Base-by-base conservation (phyloP, 108 stramenopile genomes). In the Aurantiochytrium sp. region DNA sequence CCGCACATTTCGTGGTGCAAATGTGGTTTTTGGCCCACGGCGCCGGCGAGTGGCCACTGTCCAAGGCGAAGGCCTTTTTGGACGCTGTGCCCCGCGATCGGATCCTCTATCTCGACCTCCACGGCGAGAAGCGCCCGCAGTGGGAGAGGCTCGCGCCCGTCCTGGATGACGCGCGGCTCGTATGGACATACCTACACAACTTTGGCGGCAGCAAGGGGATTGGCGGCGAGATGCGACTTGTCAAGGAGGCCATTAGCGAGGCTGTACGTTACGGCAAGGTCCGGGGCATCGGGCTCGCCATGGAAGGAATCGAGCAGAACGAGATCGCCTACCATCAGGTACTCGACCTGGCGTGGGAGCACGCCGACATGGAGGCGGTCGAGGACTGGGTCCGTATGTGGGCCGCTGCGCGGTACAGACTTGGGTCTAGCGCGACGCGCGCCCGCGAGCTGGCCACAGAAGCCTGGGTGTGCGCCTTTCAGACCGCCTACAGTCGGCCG, bases 281-380 rank as follows among this genome's bases (percentile, higher is more conserved):
- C 8, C 52, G 8, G 21, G 86, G 86, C 54, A 30, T 86, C 22
- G 86, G 86, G 6, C 86, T 86, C 32, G 54, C 86, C 15, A 86
- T 86, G 86, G 86, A 86, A 52, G 86, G 54, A 4, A 86, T 86
- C 4, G 86, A 86, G 17, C 86, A 86, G 36, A 86, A 86, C 24
- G 54, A 54, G 17, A 86, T 86, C 34, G 86, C 27, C 54, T 86
- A 86, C 36, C 34, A 86, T 54, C 36, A 55, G 17, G 54, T 86
- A 10, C 54, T 55, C 32, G 86, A 54, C 17, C 30, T 55, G 22
- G 86, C 86, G 17, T 86, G 86, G 86, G 59, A 24, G 8, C 59
- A 65, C 19, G 34, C 27, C 24, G 54, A 86, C 32, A 1, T 17
- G 12, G 86, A 55, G 32, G 22, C 54, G 22, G 36, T 55, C 1